Percentiles rank a stretch among this genome's conserved stretches.
These are phyloP conservation scores for Irpex rosettiformis DNA, from an alignment of 1,284 basidiomycete genomes.

Conservation along the genomic window DNA sequence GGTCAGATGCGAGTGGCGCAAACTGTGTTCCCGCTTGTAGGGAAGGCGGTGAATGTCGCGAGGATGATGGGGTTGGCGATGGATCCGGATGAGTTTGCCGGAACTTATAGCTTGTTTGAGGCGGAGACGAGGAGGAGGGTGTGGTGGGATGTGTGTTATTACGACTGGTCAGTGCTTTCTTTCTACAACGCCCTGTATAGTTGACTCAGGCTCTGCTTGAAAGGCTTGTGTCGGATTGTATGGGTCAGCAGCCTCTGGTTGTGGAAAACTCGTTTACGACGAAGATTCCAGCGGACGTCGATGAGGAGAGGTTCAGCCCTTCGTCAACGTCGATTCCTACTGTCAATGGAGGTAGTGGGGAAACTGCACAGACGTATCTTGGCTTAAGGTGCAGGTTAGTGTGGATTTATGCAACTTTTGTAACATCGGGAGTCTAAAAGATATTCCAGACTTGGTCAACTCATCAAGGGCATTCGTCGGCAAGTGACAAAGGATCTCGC, in stretches of 20 bases:
- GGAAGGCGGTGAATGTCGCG: constrained; percentile 65
- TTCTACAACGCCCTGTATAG: constrained; percentile 5
- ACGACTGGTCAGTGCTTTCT: constrained; percentile 56
- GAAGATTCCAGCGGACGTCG: constrained; percentile 43
- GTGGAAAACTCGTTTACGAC: constrained; percentile 46
- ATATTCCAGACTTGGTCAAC: constrained; percentile 38
- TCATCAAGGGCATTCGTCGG: constrained; percentile 48
- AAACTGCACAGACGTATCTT: constrained; percentile 39
- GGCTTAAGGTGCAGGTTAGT: constrained; percentile 44
- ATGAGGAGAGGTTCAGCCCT: constrained; percentile 47
- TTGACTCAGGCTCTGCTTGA: constrained; percentile 2
- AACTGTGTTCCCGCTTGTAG: constrained; percentile 46
- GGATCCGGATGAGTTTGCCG: constrained; percentile 55
- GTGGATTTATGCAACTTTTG: not conserved
- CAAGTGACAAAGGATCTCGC: constrained; percentile 37
- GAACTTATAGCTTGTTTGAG: constrained; percentile 42
- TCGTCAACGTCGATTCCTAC: constrained; percentile 42
- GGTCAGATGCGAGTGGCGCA: constrained; percentile 42
- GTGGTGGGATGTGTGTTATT: constrained; percentile 75
- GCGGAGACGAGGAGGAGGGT: constrained; percentile 57
- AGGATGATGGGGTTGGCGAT: constrained; percentile 56
- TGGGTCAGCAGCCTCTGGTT: constrained; percentile 57
- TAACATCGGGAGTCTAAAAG: not conserved
- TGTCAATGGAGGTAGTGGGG: constrained; percentile 24
- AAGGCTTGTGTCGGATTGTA: constrained; percentile 66